Conservation (phyloP, 106 monocot species). For the Dendrobium huoshanense region DNA sequence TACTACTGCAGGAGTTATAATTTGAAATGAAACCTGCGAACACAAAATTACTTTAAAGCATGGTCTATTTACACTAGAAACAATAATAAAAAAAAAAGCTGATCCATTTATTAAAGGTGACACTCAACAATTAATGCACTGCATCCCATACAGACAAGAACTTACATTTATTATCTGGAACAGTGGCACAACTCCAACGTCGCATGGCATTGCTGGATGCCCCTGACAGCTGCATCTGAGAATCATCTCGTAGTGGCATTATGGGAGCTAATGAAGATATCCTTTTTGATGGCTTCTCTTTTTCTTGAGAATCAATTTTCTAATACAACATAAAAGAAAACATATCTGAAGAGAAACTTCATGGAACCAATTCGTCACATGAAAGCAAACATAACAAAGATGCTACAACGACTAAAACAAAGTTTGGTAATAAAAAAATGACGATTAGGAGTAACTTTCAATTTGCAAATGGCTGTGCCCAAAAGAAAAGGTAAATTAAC, state of each 20-base stretch:
- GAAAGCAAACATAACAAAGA: background rate
- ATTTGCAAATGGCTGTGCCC: background rate
- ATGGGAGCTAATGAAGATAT: conserved; percentile 38
- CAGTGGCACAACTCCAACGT: conserved; percentile 43
- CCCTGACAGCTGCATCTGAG: conserved; percentile 66
- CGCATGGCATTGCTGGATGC: conserved; percentile 42
- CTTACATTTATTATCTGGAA: conserved; percentile 65
- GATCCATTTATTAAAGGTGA: background rate
- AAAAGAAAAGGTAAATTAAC: background rate
- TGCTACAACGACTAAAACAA: background rate
- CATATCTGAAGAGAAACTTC: background rate
- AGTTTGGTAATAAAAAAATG: background rate
- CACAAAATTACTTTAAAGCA: background rate
- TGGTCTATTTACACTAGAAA: background rate
- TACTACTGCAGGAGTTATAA: background rate
- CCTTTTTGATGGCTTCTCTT: conserved; percentile 55
- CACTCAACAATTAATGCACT: background rate
- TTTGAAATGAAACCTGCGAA: background rate
- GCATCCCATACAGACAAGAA: background rate
- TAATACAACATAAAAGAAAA: conserved; percentile 22
- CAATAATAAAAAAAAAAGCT: background rate
- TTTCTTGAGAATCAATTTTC: conserved; percentile 76
- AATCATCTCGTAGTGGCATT: conserved; percentile 50
- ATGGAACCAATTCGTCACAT: background rate
- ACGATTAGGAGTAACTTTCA: background rate